Conservation (phyloP, 2,329 filamentous ascomycete genomes). For the Ascochyta clinopodiicola region DNA sequence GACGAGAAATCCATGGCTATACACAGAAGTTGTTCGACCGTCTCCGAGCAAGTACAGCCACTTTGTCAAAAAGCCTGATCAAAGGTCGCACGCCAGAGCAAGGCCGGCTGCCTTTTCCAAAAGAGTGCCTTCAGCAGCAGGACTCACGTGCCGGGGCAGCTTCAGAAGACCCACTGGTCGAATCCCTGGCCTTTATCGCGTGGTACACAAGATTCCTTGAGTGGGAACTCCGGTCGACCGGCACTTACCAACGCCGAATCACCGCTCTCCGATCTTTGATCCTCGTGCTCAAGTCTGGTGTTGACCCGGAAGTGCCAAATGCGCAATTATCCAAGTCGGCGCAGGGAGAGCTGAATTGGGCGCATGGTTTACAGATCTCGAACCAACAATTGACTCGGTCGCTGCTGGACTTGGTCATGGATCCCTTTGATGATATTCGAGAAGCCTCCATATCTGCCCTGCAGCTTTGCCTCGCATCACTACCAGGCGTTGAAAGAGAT, state of each 20-base stretch:
- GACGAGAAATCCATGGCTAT: constrained; percentile 78
- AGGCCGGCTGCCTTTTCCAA: constrained; percentile 27
- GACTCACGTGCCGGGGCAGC: background rate
- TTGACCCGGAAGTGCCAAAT: constrained; percentile 59
- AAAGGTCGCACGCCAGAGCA: constrained; percentile 13
- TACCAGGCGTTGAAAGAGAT: constrained; percentile 21
- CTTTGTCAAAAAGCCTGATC: constrained; percentile 30
- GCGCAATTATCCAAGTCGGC: constrained; percentile 56
- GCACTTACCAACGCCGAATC: constrained; percentile 89
- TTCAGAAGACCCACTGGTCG: constrained; percentile 43
- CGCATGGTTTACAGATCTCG: constrained; percentile 55
- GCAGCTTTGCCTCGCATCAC: constrained; percentile 36
- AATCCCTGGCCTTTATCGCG: constrained; percentile 69
- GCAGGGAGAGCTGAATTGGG: constrained; percentile 58
- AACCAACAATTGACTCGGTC: constrained; percentile 60
- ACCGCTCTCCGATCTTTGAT: constrained; percentile 75
- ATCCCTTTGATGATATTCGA: constrained; percentile 93
- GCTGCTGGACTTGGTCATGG: constrained; percentile 79
- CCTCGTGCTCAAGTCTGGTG: constrained; percentile 71
- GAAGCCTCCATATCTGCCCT: constrained; percentile 58
- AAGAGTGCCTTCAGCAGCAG: constrained; percentile 4
- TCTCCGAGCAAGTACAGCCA: constrained; percentile 54
- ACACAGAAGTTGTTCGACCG: constrained; percentile 79
- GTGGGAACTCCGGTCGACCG: constrained; percentile 76
- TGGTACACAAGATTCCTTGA: constrained; percentile 79